Base-by-base conservation (phyloP, 306 rosid genomes). In the Acmispon strigosus region DNA sequence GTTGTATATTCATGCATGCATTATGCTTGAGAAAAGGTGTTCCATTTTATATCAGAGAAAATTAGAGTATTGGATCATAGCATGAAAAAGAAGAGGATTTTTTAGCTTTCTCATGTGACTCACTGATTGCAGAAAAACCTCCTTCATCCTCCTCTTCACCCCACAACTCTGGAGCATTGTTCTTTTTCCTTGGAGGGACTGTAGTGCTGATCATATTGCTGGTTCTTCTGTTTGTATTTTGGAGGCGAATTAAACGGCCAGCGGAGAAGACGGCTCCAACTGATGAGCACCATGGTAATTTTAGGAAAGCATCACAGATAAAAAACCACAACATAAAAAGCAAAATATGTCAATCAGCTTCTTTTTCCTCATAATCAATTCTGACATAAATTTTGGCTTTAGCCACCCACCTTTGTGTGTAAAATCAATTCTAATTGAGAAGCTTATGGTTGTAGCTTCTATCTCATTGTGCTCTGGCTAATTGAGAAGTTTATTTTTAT, bases 171-270 rank as follows among this genome's bases (percentile, higher is more conserved):
- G 79, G 72, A 53, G 70, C 66, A 20, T 18, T 86, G 49, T 85
- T 73, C 84, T 84, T 92, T 73, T 81, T 88, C 76, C 90, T 90
- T 52, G 98, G 98, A 57, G 92, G 81, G 52, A 13, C 82, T 64
- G 65, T 65, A 41, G 61, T 81, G 75, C 75, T 92, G 48, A 63
- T 77, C 47, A 56, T 89, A 69, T 55, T 92, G 79, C 56, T 88
- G 13, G 49, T 83, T 76, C 60, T 88, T 66, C 10, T 82, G 29
- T 78, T 75, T 22, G 16, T 92, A 50, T 86, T 77, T 69, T 67
- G 92, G 82, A 92, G 59, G 78, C 66, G 50, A 42, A 19, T 77
- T 49, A 90, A 82, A 78, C 45, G 72, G 29, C 80, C 84, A 22
- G 29, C 55, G 20, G 72, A 64, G 71, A 19, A 58, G 39, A n/a